These are phyloP conservation scores for Trichoderma parareesei DNA, from an alignment of 495 filamentous ascomycete genomes.

Conservation along the genomic window DNA sequence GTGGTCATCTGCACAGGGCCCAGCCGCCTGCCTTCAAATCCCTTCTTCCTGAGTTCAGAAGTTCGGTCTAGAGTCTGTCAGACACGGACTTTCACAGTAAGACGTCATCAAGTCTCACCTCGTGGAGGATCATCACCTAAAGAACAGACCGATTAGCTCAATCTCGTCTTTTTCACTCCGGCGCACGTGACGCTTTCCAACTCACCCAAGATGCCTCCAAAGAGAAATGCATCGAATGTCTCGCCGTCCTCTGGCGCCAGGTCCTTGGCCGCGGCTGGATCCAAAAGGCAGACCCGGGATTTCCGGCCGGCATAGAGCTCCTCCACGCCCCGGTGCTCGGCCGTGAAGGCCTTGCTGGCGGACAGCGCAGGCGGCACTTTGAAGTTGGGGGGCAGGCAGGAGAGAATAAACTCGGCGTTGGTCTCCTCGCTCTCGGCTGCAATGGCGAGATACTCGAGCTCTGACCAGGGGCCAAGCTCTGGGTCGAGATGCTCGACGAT, in stretches of 20 bases:
- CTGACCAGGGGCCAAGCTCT: conserved; percentile 90
- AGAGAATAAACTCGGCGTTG: conserved; percentile 68
- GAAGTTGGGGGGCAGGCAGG: conserved; percentile 65
- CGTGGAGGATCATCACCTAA: conserved; percentile 89
- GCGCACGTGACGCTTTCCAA: conserved; percentile 9
- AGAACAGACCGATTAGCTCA: conserved; percentile 10
- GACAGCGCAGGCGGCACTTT: conserved; percentile 57
- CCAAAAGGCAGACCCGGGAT: conserved; percentile 74
- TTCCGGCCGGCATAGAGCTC: conserved; percentile 56
- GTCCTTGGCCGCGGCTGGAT: conserved; percentile 74
- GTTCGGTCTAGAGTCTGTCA: conserved; percentile 62
- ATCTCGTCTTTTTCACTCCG: neutral
- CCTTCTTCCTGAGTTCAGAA: conserved; percentile 84
- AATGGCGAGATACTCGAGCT: conserved; percentile 81
- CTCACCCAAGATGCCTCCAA: conserved; percentile 91
- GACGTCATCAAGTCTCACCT: conserved; percentile 47
- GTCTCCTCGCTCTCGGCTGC: conserved; percentile 64
- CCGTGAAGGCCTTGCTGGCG: conserved; percentile 48
- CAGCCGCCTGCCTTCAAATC: conserved; percentile 78
- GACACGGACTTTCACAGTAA: neutral
- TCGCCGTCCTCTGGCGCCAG: conserved; percentile 75
- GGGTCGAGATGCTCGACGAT: conserved; percentile 90
- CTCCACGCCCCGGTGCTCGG: conserved; percentile 69
- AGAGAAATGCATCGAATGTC: conserved; percentile 82
- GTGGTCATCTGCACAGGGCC: conserved; percentile 98